These are phyloP conservation scores for Chaetoceros muelleri DNA, from an alignment of 108 stramenopile species.

Conservation along the genomic window DNA sequence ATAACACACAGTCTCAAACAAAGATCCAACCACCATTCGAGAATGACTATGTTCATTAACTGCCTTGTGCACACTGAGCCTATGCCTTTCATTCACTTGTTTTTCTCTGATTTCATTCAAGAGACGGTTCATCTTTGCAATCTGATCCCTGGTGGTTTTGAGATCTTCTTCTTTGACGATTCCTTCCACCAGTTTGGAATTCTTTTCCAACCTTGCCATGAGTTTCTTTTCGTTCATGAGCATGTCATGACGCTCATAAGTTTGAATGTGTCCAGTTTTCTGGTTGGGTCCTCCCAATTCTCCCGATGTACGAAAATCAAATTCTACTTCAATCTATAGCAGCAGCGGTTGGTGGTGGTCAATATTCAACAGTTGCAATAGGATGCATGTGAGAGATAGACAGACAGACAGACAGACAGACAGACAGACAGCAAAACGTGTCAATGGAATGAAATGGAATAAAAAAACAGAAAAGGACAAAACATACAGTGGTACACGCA, in stretches of 20 bases:
- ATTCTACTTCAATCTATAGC: conserved; percentile 45
- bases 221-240: conserved; percentile 44
- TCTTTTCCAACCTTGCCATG: conserved; percentile 35
- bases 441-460: background rate
- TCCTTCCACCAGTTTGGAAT: conserved; percentile 38
- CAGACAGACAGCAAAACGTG: background rate
- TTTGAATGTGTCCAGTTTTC: conserved; percentile 49
- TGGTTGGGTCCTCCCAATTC: conserved; percentile 47
- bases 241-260: conserved; percentile 35
- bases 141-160: conserved; percentile 32
- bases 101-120: conserved; percentile 59
- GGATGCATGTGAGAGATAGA: background rate
- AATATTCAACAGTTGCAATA: background rate
- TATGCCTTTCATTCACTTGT: conserved; percentile 65
- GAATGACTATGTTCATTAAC: conserved; percentile 77
- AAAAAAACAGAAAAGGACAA: background rate
- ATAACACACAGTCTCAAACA: conserved; percentile 65
- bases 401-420: background rate
- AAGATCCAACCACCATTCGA: conserved; percentile 65
- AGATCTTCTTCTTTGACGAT: conserved; percentile 74
- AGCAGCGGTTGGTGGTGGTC: background rate
- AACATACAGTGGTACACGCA: background rate
- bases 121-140: conserved; percentile 49
- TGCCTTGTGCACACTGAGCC: conserved; percentile 50
- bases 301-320: conserved; percentile 66